phyloP scores from a whole-genome alignment of 1,284 basidiomycete genomes.

The Marasmius sp. region DNA sequence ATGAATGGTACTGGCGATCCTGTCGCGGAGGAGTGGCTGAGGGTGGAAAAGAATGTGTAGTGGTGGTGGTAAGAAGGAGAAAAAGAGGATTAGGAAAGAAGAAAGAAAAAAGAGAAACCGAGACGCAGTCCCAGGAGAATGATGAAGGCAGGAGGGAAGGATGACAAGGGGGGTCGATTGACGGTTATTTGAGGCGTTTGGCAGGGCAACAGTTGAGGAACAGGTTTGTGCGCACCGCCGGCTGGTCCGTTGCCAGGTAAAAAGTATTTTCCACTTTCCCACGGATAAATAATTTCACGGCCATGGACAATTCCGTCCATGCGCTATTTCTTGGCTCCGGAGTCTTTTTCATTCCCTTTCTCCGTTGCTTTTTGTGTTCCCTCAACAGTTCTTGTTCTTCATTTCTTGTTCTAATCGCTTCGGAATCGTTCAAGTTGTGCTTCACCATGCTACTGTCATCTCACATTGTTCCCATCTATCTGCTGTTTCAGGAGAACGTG shows the following conservation, averaged over 20 bases:
- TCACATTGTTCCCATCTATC: too few species aligned
- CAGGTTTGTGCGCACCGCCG: not conserved
- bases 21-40: conserved; percentile 35
- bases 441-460: too few species aligned
- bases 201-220: not conserved
- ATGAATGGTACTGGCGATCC: conserved; percentile 47
- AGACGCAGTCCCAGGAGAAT: conserved; percentile 26
- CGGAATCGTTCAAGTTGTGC: too few species aligned
- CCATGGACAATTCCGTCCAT: not conserved
- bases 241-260: not conserved
- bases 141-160: conserved; percentile 31
- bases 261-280: not conserved
- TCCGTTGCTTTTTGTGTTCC: not conserved
- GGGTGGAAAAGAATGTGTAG: conserved; percentile 13
- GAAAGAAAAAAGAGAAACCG: conserved; percentile 24
- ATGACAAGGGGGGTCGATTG: not conserved
- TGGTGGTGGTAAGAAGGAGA: conserved; percentile 26
- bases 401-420: too few species aligned
- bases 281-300: not conserved
- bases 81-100: conserved; percentile 21
- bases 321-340: too few species aligned
- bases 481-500: too few species aligned
- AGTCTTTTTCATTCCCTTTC: not conserved
- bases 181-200: not conserved
- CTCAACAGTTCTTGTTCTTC: not conserved